Evolutionary conservation across 2,329 filamentous ascomycete species (phyloP), one percentile per base, ranked within the genome.

Genomic region (Fusarium albosuccineum): DNA sequence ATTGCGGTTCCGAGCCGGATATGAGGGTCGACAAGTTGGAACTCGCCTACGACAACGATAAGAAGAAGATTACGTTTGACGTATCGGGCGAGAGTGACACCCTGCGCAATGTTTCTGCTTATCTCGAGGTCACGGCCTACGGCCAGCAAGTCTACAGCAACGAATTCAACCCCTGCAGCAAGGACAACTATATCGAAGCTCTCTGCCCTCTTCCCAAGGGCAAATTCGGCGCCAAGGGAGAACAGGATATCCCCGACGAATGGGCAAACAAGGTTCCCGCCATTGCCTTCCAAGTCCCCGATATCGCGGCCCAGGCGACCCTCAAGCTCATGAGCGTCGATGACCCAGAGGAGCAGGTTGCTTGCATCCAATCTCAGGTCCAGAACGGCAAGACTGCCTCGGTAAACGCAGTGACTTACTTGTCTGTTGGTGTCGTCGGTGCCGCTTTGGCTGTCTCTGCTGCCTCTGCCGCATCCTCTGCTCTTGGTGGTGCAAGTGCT

Each of bases 251-350:
- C 39, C 92, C 94, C 14, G 79, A 86, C 0, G 74, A 89, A 63
- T 95, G 90, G 75, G 89, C 92, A 57, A 85, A 85, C 55, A 81
- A 91, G 79, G 95, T 99, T 40, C 96, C 96, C 2, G 82, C 88
- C 3, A 97, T 99, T 69, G 95, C 95, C 11, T 99, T 97, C 81
- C 87, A 88, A 63, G 85, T 99, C 33, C 96, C 96, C 50, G 94
- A 99, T 76, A 91, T 99, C 70, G 91, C 95, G 57, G 95, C 95
- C 37, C 81, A 91, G 73, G 96, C 94, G 34, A 96, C 90, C 44
- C 82, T 99, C 66, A 82, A 93, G 75, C 86, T 99, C 45, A 89
- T 86, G 62, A 81, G 87, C 5, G 79, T 87, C 39, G 87, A 91
- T 33, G 82, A 81, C 5, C 52, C 62, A 22, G 85, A 84, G 39